Evolutionary conservation across 805 yeast genomes (phyloP), one percentile per base, ranked within the genome.

Genomic region (Schizosaccharomyces japonicus): DNA sequence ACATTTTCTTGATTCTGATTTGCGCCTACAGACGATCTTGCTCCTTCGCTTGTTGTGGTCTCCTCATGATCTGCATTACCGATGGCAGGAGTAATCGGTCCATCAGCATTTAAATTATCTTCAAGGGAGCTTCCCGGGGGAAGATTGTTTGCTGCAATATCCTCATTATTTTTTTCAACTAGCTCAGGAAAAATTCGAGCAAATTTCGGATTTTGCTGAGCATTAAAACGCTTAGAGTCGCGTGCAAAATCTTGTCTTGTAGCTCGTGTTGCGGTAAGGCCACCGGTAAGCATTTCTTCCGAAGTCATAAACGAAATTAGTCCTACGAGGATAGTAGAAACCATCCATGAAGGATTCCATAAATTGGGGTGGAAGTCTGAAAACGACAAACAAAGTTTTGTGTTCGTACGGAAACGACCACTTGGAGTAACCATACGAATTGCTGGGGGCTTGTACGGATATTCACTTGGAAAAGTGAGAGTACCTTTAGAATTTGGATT

Each of bases 311-410:
- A 85, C 58, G 94, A 81, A 53, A 85, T 65, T 32, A 85, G 65
- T 0, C 95, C 96, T 8, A 76, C 80, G 54, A 85, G 67, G 19
- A 85, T 85, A 0, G 95, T 84, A 30, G 82, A 68, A 25, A 85
- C 95, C 42, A 84, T 75, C 95, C 95, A 85, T 5, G 93, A 83
- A 1, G 96, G 95, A 60, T 85, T 84, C 96, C 96, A 85, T 1
- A 79, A 66, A 60, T 84, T 90, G 2, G 94, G 95, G 56, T 85
- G 96, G 60, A 75, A 85, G 63, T 85, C 95, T 56, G 92, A 78
- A 78, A 85, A 84, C n/a, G 85, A 76, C 45, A 85, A 66, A 63
- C 96, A 85, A 26, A 85, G 67, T 45, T 94, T 66, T 3, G 83
- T 76, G 59, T 81, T 81, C 49, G 83, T 71, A 50, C 75, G 73